Percentiles rank a stretch among this genome's conserved stretches.
These are phyloP conservation scores for Lumnitzera littorea DNA, from an alignment of 345 rosid genomes.

Conservation along the genomic window DNA sequence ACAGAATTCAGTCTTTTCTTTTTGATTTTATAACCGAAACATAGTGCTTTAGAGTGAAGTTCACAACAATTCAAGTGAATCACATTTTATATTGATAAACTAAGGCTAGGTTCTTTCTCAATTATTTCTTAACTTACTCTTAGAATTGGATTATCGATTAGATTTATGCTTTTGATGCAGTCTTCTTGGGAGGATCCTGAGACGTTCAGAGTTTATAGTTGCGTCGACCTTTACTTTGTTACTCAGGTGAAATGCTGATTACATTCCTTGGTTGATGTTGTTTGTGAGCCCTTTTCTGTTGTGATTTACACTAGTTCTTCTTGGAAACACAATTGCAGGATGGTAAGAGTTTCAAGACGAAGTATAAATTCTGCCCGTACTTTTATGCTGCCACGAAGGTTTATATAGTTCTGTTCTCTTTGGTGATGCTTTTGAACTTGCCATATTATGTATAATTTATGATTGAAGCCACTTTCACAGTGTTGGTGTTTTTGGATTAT, in stretches of 20 bases:
- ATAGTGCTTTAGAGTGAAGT: no score
- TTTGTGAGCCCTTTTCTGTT: neutral
- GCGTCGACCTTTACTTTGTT: conserved; percentile 85
- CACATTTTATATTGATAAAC: no score
- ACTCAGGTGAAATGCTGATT: conserved; percentile 37
- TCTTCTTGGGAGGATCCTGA: conserved; percentile 80
- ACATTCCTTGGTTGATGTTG: neutral
- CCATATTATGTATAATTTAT: neutral
- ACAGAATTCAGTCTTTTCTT: no score
- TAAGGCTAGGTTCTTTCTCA: no score
- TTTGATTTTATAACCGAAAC: no score
- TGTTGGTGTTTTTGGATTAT: conserved; percentile 5
- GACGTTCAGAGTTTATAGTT: conserved; percentile 52
- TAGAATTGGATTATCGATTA: neutral
- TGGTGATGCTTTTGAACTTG: neutral
- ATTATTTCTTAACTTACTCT: neutral
- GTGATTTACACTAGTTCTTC: neutral
- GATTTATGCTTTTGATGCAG: conserved; percentile 34
- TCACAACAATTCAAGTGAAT: no score
- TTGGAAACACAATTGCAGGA: conserved; percentile 36
- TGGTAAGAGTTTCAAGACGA: conserved; percentile 81
- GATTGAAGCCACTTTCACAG: neutral
- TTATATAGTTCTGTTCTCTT: neutral
- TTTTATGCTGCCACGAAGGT: conserved; percentile 85
- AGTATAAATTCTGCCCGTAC: conserved; percentile 86